phyloP scores from a whole-genome alignment of 306 rosid species.

The Cucurbita maxima region DNA sequence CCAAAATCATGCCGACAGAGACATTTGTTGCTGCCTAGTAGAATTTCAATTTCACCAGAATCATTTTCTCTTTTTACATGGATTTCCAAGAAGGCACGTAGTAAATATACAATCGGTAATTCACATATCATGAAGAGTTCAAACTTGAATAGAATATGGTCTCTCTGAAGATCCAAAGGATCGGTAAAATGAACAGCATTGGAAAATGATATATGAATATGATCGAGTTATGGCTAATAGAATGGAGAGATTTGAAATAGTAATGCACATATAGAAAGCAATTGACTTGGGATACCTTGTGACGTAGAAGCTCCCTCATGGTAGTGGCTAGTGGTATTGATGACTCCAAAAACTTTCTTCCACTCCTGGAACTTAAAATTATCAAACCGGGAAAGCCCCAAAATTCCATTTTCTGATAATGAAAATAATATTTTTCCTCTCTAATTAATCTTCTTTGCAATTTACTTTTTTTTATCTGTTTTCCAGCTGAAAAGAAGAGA shows the following conservation, averaged over 20 bases:
- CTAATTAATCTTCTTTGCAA: neutral
- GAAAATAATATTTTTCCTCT: neutral
- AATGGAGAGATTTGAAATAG: neutral
- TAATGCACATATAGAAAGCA: neutral
- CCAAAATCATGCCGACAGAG: neutral
- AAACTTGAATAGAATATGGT: neutral
- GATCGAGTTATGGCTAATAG: neutral
- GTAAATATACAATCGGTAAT: neutral
- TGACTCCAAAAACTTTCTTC: conserved; percentile 47
- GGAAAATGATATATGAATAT: neutral
- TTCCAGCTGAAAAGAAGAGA: neutral
- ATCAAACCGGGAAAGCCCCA: neutral
- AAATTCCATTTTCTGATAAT: neutral
- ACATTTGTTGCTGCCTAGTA: neutral
- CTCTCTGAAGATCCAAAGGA: neutral
- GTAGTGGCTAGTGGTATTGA: conserved; percentile 50
- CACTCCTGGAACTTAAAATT: conserved; percentile 39
- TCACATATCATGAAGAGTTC: neutral
- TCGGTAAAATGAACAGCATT: neutral
- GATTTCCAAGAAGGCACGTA: neutral
- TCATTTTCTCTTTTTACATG: neutral
- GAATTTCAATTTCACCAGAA: neutral
- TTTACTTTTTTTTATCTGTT: neutral
- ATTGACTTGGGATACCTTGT: conserved; percentile 42
- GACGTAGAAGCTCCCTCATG: conserved; percentile 43